Base-by-base conservation (phyloP, 176 grass and related monocot species). In the Tuctoria greenei region DNA sequence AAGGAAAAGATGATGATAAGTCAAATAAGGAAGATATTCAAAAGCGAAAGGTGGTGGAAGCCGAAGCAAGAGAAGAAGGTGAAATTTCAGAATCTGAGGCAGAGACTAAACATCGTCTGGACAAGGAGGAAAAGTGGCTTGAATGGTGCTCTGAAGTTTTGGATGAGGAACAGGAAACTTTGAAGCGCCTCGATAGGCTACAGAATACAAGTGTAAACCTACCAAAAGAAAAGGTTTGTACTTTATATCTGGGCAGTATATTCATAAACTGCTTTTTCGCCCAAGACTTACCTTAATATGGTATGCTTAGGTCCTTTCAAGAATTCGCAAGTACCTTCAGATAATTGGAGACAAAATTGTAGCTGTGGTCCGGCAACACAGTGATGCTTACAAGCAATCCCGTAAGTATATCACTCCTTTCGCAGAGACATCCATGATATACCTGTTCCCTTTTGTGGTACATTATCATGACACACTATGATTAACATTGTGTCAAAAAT, bases 111-210 rank as follows among this genome's bases (percentile, higher is more conserved):
- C 88, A 92, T 74, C 89, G 87, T 64, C 77, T 90, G 40, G 81
- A 95, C 66, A 98, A 98, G 73, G 95, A 98, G 69, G 95, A 94
- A 69, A 98, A 98, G 80, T 98, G 95, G 95, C 84, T 87, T 85
- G 95, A 94, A 88, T 98, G 95, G 95, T 98, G 95, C 84, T 79
- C 87, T 75, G 95, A 94, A 79, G 95, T 94, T 61, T 92, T 98
- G 87, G 89, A 82, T 52, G 95, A 92, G 1, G 91, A 98, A 54
- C 89, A 92, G 76, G 91, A 98, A 25, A 98, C 92, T 56, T 81
- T 98, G 62, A 98, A 94, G 60, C 88, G 95, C 27, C 62, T 98
- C 3, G 79, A 98, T 77, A 95, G 95, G 70, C 76, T 98, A 75
- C 95, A 98, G 60, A 95, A 93, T 84, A 98, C 95, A 74, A 98